Conservation (phyloP, 1,284 basidiomycete species). For the Cystobasidiaceae sp. region DNA sequence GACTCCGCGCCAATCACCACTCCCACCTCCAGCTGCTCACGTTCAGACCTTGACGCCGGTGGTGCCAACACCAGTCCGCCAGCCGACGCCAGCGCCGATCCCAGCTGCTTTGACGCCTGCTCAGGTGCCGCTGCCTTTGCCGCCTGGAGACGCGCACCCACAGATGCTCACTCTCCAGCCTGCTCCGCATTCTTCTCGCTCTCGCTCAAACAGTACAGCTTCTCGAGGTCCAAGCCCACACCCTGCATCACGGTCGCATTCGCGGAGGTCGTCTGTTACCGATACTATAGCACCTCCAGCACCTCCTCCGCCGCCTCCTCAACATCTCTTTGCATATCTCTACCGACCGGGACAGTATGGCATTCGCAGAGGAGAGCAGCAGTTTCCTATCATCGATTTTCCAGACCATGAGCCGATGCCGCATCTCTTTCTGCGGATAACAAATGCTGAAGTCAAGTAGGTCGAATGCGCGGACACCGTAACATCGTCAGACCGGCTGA, state of each 20-base stretch:
- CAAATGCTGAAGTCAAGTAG: constrained; percentile 24
- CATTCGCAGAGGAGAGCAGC: neutral
- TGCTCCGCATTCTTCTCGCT: no score
- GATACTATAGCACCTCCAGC: no score
- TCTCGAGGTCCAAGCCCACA: neutral
- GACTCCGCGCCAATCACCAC: neutral
- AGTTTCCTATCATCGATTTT: constrained; percentile 18
- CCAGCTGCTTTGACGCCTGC: neutral
- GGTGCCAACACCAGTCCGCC: neutral
- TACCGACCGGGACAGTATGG: constrained; percentile 3
- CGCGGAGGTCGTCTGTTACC: neutral
- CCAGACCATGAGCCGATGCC: constrained; percentile 24
- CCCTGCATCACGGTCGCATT: neutral
- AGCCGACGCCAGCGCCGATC: neutral
- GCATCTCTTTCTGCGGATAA: constrained; percentile 16
- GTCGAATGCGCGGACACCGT: neutral
- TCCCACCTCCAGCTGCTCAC: neutral
- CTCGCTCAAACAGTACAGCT: neutral
- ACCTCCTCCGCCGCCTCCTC: neutral
- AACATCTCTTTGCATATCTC: constrained; percentile 9
- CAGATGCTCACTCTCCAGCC: neutral
- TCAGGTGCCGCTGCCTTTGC: neutral
- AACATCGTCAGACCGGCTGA: neutral
- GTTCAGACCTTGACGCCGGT: neutral
- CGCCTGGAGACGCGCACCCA: neutral